Conservation (phyloP, 2,329 filamentous ascomycete species). For the Immersiporthe knoxdaviesiana region DNA sequence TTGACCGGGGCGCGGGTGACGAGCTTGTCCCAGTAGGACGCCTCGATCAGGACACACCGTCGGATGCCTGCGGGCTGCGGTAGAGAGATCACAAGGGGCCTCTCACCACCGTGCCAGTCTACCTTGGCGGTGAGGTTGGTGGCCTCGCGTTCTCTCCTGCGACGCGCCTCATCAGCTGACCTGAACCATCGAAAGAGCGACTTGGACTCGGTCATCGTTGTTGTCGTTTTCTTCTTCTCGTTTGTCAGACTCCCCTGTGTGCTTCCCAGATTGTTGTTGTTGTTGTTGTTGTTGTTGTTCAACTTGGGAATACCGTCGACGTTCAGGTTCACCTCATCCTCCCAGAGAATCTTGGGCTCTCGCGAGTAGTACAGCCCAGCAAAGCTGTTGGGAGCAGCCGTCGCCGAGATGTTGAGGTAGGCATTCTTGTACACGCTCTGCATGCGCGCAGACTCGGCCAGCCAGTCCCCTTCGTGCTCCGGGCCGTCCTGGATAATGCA, state of each 20-base stretch:
- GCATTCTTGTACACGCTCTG: constrained; percentile 31
- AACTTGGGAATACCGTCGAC: not conserved
- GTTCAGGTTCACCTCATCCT: constrained; percentile 11
- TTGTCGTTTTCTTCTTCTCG: too few species aligned
- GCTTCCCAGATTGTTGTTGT: too few species aligned
- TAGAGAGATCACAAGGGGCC: too few species aligned
- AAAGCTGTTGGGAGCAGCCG: constrained; percentile 23
- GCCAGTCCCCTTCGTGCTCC: constrained; percentile 28
- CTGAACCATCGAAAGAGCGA: too few species aligned
- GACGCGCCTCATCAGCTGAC: too few species aligned
- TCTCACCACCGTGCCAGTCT: too few species aligned
- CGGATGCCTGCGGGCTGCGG: too few species aligned
- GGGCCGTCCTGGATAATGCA: constrained; percentile 26
- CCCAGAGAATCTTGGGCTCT: constrained; percentile 16
- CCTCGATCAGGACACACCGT: constrained; percentile 7
- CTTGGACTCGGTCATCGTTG: too few species aligned
- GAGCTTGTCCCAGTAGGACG: constrained; percentile 17
- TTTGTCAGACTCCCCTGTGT: too few species aligned
- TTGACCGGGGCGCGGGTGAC: constrained; percentile 26
- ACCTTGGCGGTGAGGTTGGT: too few species aligned
- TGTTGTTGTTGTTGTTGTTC: not conserved
- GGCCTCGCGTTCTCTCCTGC: too few species aligned
- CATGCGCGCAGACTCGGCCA: constrained; percentile 30
- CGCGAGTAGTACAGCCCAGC: constrained; percentile 19
- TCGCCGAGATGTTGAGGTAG: constrained; percentile 32